Evolutionary conservation across 805 yeast genomes (phyloP).

Genomic region (Saturnispora dispora): DNA sequence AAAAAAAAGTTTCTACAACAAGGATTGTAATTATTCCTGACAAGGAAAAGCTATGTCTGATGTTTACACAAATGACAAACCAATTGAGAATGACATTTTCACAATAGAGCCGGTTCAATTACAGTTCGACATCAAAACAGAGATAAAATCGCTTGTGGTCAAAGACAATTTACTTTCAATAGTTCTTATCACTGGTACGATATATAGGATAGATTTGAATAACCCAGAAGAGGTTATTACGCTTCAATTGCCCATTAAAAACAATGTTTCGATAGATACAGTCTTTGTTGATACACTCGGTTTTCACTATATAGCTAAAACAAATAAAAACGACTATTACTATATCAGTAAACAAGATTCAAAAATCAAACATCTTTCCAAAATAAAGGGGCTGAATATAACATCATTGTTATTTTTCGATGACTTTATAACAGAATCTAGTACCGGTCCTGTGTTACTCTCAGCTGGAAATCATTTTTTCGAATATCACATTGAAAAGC

Average conservation of each 20-base stretch:
- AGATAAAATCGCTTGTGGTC: conserved; percentile 44
- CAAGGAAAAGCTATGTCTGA: neutral
- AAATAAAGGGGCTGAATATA: conserved; percentile 38
- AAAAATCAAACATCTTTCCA: conserved; percentile 34
- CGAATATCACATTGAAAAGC: conserved; percentile 38
- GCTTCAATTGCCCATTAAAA: conserved; percentile 24
- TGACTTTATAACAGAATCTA: conserved; percentile 17
- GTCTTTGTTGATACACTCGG: conserved; percentile 46
- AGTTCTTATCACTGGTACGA: conserved; percentile 40
- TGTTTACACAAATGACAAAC: neutral
- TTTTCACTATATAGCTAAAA: conserved; percentile 41
- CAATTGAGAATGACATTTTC: neutral
- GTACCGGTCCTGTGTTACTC: conserved; percentile 39
- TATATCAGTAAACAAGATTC: conserved; percentile 36
- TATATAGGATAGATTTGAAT: conserved; percentile 59
- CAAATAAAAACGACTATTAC: conserved; percentile 37
- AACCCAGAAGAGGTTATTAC: conserved; percentile 51
- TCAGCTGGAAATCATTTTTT: conserved; percentile 44
- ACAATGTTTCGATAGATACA: conserved; percentile 20
- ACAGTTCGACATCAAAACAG: conserved; percentile 23
- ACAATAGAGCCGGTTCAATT: conserved; percentile 20
- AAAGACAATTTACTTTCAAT: conserved; percentile 47
- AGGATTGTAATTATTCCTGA: neutral
- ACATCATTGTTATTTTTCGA: conserved; percentile 33
- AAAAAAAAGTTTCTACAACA: neutral